phyloP scores from a whole-genome alignment of 768 basidiomycete species.

The Collybia nuda region DNA sequence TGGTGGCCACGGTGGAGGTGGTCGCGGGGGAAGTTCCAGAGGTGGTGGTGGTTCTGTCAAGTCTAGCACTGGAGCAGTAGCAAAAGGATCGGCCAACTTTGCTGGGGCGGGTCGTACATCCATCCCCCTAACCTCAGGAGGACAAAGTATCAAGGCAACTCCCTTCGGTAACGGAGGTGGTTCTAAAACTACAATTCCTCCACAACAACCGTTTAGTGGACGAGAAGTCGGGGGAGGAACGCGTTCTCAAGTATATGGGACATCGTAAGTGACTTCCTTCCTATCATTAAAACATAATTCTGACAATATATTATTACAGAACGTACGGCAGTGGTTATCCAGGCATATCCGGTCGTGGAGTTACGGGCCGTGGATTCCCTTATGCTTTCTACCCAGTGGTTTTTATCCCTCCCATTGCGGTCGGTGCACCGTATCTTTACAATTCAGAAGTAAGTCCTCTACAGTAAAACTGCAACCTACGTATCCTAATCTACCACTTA shows the following conservation, averaged over 20 bases:
- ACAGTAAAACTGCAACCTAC: background rate
- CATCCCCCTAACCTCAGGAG: background rate
- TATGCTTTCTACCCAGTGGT: constrained; percentile 58
- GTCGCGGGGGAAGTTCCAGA: background rate
- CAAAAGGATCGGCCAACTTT: constrained; percentile 1
- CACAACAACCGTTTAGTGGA: constrained; percentile 7
- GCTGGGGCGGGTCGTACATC: background rate
- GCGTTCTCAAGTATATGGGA: constrained; percentile 7
- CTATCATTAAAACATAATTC: background rate
- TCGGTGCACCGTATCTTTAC: constrained; percentile 17
- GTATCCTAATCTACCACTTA: constrained; percentile 13
- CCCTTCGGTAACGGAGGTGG: constrained; percentile 6
- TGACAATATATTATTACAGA: background rate
- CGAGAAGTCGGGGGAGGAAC: constrained; percentile 12
- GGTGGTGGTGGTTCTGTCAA: background rate
- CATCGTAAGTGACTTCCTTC: constrained; percentile 8
- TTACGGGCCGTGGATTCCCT: constrained; percentile 46
- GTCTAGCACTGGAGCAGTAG: background rate
- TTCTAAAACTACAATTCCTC: constrained; percentile 6
- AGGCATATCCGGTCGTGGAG: constrained; percentile 36
- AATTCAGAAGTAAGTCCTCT: constrained; percentile 39
- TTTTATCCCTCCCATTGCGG: constrained; percentile 32
- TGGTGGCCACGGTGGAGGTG: background rate
- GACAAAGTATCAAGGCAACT: constrained; percentile 2
- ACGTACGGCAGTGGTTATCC: constrained; percentile 59